These are phyloP conservation scores for Emericellopsis terricola DNA, from an alignment of 495 filamentous ascomycete species.

Conservation along the genomic window DNA sequence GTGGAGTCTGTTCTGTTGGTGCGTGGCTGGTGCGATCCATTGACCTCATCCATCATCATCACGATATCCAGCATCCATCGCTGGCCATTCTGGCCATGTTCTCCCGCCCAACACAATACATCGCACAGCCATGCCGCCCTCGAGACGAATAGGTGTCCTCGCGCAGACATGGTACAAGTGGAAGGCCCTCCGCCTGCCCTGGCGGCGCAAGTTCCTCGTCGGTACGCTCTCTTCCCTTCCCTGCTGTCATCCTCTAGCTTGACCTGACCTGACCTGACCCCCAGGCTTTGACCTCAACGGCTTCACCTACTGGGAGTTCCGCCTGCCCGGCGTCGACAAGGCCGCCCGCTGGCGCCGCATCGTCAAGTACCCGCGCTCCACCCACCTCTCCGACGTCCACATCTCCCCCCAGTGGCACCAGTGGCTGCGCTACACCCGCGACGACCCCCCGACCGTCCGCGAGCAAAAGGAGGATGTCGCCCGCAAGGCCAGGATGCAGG, in stretches of 20 bases:
- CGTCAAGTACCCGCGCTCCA: slow-evolving; percentile 42
- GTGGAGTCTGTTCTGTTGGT: too few species aligned
- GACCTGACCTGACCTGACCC: neutral
- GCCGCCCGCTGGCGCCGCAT: slow-evolving; percentile 40
- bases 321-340: slow-evolving; percentile 30
- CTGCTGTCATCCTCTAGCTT: neutral
- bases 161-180: slow-evolving; percentile 56
- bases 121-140: too few species aligned
- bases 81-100: too few species aligned
- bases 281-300: slow-evolving; percentile 68
- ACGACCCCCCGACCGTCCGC: slow-evolving; percentile 45
- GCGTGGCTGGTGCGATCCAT: too few species aligned
- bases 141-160: slow-evolving; percentile 18
- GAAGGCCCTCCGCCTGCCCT: slow-evolving; percentile 71
- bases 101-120: too few species aligned
- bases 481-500: slow-evolving; percentile 50
- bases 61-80: too few species aligned
- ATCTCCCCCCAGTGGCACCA: slow-evolving; percentile 76
- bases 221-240: slow-evolving; percentile 31
- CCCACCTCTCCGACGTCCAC: slow-evolving; percentile 46
- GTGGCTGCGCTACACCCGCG: slow-evolving; percentile 78
- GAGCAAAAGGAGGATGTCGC: slow-evolving; percentile 58
- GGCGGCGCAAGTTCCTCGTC: slow-evolving; percentile 65
- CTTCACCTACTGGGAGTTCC: slow-evolving; percentile 94
- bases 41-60: too few species aligned